Conservation (phyloP, 176 grass and related monocot genomes). For the Tillandsia leiboldiana region DNA sequence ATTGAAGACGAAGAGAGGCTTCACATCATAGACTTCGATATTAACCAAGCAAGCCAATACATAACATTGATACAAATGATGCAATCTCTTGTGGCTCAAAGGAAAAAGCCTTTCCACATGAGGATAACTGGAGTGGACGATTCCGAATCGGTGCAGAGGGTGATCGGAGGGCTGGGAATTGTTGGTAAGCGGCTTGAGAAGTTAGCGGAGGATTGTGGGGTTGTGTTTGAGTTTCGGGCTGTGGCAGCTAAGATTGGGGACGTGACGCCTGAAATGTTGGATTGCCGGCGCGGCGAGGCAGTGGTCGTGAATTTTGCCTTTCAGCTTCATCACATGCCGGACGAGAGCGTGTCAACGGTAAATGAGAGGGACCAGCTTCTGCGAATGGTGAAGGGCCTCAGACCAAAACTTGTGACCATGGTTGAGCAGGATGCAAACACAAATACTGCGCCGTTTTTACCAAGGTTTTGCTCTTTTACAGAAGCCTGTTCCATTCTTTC, state of each 20-base stretch:
- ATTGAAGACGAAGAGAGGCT: slow-evolving; percentile 52
- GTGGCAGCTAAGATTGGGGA: slow-evolving; percentile 49
- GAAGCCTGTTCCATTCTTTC: too few relatives aligned
- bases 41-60: slow-evolving; percentile 69
- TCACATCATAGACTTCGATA: slow-evolving; percentile 84
- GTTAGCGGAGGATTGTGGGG: slow-evolving; percentile 31
- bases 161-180: slow-evolving; percentile 55
- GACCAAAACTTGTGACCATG: slow-evolving; percentile 57
- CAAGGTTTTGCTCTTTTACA: slow-evolving; percentile 14
- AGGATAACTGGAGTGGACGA: slow-evolving; percentile 75
- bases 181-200: slow-evolving; percentile 35
- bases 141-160: slow-evolving; percentile 43
- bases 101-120: slow-evolving; percentile 37
- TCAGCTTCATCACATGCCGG: slow-evolving; percentile 72
- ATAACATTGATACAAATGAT: slow-evolving; percentile 62
- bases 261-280: slow-evolving; percentile 45
- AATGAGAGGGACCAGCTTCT: slow-evolving; percentile 67
- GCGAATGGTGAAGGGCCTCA: slow-evolving; percentile 62
- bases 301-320: slow-evolving; percentile 76
- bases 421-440: slow-evolving; percentile 79
- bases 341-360: slow-evolving; percentile 59
- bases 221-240: slow-evolving; percentile 65
- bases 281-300: slow-evolving; percentile 40
- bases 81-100: slow-evolving; percentile 40
- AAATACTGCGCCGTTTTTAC: slow-evolving; percentile 70